Evolutionary conservation across 169 alveolate genomes (phyloP), one percentile per base, ranked within the genome.

Genomic region (Plasmodium berghei): DNA sequence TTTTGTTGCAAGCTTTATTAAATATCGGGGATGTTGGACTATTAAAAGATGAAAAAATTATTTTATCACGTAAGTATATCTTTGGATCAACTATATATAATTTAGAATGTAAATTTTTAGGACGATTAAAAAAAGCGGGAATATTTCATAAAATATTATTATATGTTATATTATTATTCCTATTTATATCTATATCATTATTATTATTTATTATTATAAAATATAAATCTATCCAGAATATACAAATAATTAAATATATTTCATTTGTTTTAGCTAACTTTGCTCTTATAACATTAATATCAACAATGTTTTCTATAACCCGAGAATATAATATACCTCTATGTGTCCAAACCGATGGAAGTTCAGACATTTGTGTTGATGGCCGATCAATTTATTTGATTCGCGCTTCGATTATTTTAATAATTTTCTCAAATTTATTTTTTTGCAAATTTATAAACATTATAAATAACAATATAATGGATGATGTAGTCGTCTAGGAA

Each of bases 11-110:
- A 34, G 72, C 74, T 10, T 49, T 85, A 12, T 56, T 9, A 85
- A 46, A 85, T 54, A 85, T 86, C 0, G 91, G 87, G n/a, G 70
- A 70, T 61, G 87, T 85, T 58, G 91, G 91, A 16, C 40, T 85
- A 9, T 24, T 85, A 69, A 85, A n/a, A 14, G 91, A 85, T 58
- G 70, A 69, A 5, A 85, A 69, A 49, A 5, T 85, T 45, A 49
- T 85, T 12, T 16, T 85, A 22, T 6, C 75, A 22, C 66, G 91
- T 24, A 85, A 85, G 46, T 61, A 85, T 40, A 69, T 85, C 24
- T 70, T 85, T 28, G 91, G 91, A 5, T 74, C 91, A 0, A 85
- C 87, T 40, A 70, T 85, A 46, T 85, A 85, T 72, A 85, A 85
- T 49, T 61, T 85, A 22, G 91, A 85, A 61, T 85, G 91, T 49